A percentile compares a stretch with the other conserved stretches of the same genome.
phyloP scores from a whole-genome alignment of 139 green algal species.

The Asterochloris sp. region DNA sequence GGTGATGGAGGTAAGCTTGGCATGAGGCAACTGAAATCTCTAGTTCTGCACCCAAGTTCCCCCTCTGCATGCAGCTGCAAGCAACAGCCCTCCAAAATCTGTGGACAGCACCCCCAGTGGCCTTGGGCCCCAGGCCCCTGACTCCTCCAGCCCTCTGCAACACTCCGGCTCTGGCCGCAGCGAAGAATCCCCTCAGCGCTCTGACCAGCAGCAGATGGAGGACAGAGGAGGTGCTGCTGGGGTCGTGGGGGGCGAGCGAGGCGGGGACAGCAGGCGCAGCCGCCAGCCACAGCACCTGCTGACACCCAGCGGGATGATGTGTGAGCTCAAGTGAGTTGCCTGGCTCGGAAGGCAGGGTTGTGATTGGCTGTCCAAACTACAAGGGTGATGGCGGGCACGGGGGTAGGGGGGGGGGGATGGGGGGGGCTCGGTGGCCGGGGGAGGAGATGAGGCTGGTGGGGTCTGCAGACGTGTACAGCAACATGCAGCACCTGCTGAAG shows the following conservation, averaged over 20 bases:
- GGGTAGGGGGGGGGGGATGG: background rate
- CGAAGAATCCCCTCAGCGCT: no score
- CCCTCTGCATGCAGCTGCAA: background rate
- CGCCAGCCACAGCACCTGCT: slow-evolving; percentile 12
- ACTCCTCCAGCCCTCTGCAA: no score
- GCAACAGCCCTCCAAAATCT: background rate
- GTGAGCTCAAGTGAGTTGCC: slow-evolving; percentile 14
- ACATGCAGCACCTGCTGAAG: background rate
- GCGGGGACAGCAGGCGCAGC: background rate
- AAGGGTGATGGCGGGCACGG: background rate
- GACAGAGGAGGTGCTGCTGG: background rate
- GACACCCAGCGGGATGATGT: slow-evolving; percentile 25
- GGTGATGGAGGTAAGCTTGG: background rate
- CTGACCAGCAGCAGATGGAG: no score
- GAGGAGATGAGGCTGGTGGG: background rate
- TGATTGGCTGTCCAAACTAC: background rate
- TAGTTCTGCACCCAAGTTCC: background rate
- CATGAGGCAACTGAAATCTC: background rate
- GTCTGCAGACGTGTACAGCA: background rate
- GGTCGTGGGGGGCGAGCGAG: background rate
- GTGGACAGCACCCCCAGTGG: no score
- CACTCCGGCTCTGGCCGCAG: no score
- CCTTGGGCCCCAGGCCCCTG: no score
- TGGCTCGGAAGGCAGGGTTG: background rate
- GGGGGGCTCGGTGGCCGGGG: background rate